These are phyloP conservation scores for Fusarium euwallaceae DNA, from an alignment of 2,329 filamentous ascomycete genomes.

Conservation along the genomic window DNA sequence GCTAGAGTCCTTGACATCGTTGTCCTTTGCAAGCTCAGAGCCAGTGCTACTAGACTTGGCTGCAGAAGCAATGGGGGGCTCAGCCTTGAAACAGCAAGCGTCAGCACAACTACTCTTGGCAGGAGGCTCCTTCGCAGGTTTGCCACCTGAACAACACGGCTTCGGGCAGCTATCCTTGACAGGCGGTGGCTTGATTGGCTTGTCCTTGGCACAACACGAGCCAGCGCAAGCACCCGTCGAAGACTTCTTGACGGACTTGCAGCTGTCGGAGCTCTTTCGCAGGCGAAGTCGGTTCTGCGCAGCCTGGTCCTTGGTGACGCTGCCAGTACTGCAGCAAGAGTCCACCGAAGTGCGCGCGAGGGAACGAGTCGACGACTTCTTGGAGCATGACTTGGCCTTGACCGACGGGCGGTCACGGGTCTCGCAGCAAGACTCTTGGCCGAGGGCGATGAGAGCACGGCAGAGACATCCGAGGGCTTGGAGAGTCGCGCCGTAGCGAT, in stretches of 20 bases:
- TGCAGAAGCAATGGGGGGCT: background rate
- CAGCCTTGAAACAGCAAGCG: background rate
- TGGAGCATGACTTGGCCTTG: slow-evolving; percentile 45
- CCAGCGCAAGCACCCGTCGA: slow-evolving; percentile 21
- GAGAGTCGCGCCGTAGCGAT: slow-evolving; percentile 59
- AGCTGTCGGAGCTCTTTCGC: slow-evolving; percentile 31
- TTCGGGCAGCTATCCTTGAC: slow-evolving; percentile 3
- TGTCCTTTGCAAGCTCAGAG: background rate
- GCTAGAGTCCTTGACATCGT: background rate
- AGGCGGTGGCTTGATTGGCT: background rate
- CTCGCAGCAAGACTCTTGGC: slow-evolving; percentile 65
- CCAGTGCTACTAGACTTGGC: background rate
- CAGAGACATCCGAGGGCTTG: slow-evolving; percentile 67
- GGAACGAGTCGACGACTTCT: slow-evolving; percentile 32
- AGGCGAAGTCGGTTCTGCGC: slow-evolving; percentile 21
- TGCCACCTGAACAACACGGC: slow-evolving; percentile 8
- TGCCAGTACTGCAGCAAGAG: slow-evolving; percentile 43
- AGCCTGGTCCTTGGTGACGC: slow-evolving; percentile 20
- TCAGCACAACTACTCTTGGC: slow-evolving; percentile 1
- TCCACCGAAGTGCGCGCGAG: slow-evolving; percentile 41
- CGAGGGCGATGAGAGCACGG: slow-evolving; percentile 63
- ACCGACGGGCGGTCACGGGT: slow-evolving; percentile 43
- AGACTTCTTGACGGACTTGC: slow-evolving; percentile 4
- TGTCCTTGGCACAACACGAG: slow-evolving; percentile 28
- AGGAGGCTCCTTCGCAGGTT: background rate